Evolutionary conservation across 768 basidiomycete species (phyloP), one percentile per base, ranked within the genome.

Genomic region (Lactarius psammicola): DNA sequence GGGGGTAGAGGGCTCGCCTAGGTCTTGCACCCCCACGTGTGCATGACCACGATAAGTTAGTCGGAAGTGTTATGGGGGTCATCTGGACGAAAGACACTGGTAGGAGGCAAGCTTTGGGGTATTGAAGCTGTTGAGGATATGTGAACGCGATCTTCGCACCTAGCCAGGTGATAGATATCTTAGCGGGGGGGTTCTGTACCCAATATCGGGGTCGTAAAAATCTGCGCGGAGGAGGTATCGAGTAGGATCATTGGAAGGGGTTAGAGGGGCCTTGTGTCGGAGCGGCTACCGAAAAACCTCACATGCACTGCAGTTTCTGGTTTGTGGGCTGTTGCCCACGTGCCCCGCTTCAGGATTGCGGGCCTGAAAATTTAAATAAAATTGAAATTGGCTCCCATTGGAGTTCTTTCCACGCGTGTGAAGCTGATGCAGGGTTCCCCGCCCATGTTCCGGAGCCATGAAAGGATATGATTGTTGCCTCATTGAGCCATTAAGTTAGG

Each of bases 321-420:
- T 57, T 15, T 34, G 44, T 30, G 49, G 40, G n/a, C 49, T 10
- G 31, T 23, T 28, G 38, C 18, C 31, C 66, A 67, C 66, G 66
- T 67, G 66, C 53, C 56, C 42, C 61, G 61, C 57, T 67, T 59
- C 56, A 54, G 18, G 20, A 18, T 58, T 30, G 34, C 30, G 26
- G 56, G 23, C 61, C 31, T 15, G 34, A 49, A 62, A 59, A 53
- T 57, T 63, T 55, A 54, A 44, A 63, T 46, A 53, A 40, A 62
- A 40, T 58, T 44, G 46, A 58, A 58, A 66, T 62, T 66, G 23
- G 42, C 11, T 13, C 31, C 30, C 31, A 42, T 54, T 33, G 28
- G 36, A 13, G 28, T 26, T n/a, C 65, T 31, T 33, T 40, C 57
- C 56, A 59, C 66, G 60, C 55, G 56, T 57, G 60, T 57, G 42